Evolutionary conservation across 1,139 yeast species (phyloP).

Genomic region (Oligophagozyma castellii): DNA sequence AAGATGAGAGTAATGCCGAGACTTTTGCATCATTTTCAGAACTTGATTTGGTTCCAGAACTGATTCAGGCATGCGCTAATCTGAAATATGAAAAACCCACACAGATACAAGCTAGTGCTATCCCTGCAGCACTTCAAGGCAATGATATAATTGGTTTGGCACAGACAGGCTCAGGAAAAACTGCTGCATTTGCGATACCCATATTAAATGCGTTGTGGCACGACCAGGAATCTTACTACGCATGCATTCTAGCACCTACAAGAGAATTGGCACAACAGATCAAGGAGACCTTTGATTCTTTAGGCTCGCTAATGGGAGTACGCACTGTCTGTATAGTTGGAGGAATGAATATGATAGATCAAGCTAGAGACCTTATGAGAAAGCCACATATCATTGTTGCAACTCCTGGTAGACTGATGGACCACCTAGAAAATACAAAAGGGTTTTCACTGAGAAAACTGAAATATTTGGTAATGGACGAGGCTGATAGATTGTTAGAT

Average conservation of each 20-base stretch:
- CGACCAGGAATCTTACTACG: slow-evolving; percentile 77
- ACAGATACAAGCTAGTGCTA: slow-evolving; percentile 83
- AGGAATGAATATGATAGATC: slow-evolving; percentile 98
- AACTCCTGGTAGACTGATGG: slow-evolving; percentile 93
- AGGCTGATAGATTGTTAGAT: slow-evolving; percentile 83
- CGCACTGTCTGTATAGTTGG: slow-evolving; percentile 83
- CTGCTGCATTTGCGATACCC: slow-evolving; percentile 83
- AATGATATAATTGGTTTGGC: slow-evolving; percentile 73
- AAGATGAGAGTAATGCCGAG: slow-evolving; percentile 15
- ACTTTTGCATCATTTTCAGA: slow-evolving; percentile 29
- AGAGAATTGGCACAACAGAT: slow-evolving; percentile 95
- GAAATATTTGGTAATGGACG: slow-evolving; percentile 85
- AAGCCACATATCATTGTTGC: slow-evolving; percentile 93
- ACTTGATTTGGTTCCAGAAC: slow-evolving; percentile 61
- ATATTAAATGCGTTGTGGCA: slow-evolving; percentile 83
- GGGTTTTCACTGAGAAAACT: slow-evolving; percentile 76
- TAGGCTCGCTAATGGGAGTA: slow-evolving; percentile 84
- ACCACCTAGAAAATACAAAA: slow-evolving; percentile 87
- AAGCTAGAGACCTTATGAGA: slow-evolving; percentile 82
- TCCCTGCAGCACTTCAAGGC: slow-evolving; percentile 85
- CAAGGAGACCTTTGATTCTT: slow-evolving; percentile 86
- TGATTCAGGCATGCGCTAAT: slow-evolving; percentile 62
- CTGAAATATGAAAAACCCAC: slow-evolving; percentile 61
- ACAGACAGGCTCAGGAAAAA: slow-evolving; percentile 76
- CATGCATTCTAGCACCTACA: slow-evolving; percentile 88